These are phyloP conservation scores for Trichoderma atroviride DNA, from an alignment of 2,329 filamentous ascomycete species.

Conservation along the genomic window DNA sequence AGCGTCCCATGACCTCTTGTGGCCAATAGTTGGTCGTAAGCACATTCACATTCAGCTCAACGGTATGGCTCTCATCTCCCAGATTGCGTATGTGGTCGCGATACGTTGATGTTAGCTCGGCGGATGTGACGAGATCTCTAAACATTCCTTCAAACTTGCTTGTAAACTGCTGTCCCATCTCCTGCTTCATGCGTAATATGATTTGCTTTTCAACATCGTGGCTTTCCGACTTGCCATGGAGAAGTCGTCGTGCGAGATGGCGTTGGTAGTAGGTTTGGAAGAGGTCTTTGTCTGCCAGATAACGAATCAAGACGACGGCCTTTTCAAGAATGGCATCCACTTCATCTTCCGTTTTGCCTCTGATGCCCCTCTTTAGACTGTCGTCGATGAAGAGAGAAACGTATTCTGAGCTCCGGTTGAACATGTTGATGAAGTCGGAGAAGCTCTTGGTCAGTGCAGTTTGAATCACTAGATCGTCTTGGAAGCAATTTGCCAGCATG, in stretches of 20 bases:
- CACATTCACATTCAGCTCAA: constrained; percentile 82
- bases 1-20: constrained; percentile 76
- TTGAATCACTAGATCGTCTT: constrained; percentile 74
- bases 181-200: constrained; percentile 95
- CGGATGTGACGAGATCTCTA: constrained; percentile 88
- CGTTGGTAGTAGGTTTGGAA: constrained; percentile 99
- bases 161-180: constrained; percentile 93
- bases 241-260: constrained; percentile 82
- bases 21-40: constrained; percentile 96
- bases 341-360: constrained; percentile 87
- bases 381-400: constrained; percentile 97
- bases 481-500: constrained; percentile 74
- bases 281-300: constrained; percentile 87
- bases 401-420: constrained; percentile 82
- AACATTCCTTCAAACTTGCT: constrained; percentile 96
- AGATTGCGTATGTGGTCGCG: constrained; percentile 64
- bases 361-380: constrained; percentile 90
- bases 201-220: constrained; percentile 93
- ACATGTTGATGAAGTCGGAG: constrained; percentile 91
- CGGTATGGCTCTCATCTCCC: constrained; percentile 52
- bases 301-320: constrained; percentile 83
- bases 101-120: constrained; percentile 79
- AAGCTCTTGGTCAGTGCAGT: constrained; percentile 85
- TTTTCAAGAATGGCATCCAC: constrained; percentile 84
- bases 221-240: constrained; percentile 88